Evolutionary conservation across 768 basidiomycete species (phyloP).

Genomic region (Podaxis sp.): DNA sequence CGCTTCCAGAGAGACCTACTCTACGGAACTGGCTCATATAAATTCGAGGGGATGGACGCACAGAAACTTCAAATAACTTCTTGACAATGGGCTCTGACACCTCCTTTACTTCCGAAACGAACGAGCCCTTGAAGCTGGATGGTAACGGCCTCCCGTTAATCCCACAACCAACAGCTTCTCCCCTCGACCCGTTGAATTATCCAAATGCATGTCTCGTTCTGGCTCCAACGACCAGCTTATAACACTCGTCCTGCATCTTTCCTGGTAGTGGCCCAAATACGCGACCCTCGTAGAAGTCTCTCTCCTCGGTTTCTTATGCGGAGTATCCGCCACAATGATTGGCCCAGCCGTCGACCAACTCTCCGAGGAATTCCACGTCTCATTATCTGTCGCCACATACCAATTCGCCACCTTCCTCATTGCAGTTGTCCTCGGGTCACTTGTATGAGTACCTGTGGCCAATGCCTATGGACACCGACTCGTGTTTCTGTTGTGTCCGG

Average conservation of each 20-base stretch:
- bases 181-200: slow-evolving; percentile 15
- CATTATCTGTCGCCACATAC: not conserved
- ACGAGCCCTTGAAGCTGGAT: slow-evolving; percentile 27
- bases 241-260: not conserved
- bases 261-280: slow-evolving; percentile 1
- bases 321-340: not conserved
- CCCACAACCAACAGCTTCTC: slow-evolving; percentile 38
- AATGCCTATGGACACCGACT: slow-evolving; percentile 4
- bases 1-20: no score
- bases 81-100: not conserved
- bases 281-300: not conserved
- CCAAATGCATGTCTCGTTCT: not conserved
- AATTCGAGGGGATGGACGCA: not conserved
- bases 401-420: not conserved
- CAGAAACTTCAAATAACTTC: not conserved
- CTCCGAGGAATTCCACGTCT: not conserved
- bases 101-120: slow-evolving; percentile 2
- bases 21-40: not conserved
- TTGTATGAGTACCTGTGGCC: not conserved
- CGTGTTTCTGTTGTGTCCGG: slow-evolving; percentile 28
- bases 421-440: not conserved
- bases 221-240: not conserved
- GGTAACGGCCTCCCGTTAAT: slow-evolving; percentile 36
- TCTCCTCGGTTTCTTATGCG: not conserved
- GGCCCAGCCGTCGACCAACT: slow-evolving; percentile 1